phyloP scores from a whole-genome alignment of 192 early-diverging fungal species.

The Coemansia sp. region DNA sequence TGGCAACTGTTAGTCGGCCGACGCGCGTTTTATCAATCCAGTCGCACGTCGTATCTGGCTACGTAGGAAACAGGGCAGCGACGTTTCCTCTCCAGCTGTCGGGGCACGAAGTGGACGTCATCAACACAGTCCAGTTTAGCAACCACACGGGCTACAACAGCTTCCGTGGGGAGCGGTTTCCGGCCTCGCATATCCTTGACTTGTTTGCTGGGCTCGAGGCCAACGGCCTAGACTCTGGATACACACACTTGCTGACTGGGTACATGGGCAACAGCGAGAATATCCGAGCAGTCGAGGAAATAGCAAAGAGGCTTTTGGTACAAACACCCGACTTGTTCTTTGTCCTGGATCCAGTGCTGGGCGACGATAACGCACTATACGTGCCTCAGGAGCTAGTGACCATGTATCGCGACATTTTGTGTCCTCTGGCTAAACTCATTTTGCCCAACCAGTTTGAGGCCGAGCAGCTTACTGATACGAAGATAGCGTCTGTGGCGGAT shows the following conservation, averaged over 20 bases:
- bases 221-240: conserved; percentile 72
- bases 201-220: conserved; percentile 72
- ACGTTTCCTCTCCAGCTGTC: conserved; percentile 91
- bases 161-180: conserved; percentile 72
- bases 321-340: conserved; percentile 47
- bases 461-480: conserved; percentile 69
- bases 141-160: conserved; percentile 91
- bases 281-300: conserved; percentile 60
- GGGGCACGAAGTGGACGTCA: conserved; percentile 89
- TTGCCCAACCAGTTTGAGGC: conserved; percentile 95
- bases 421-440: conserved; percentile 73
- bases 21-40: conserved; percentile 58
- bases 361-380: conserved; percentile 85
- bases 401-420: conserved; percentile 74
- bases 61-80: conserved; percentile 86
- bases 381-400: conserved; percentile 78
- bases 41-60: conserved; percentile 71
- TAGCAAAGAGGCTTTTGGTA: conserved; percentile 61
- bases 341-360: conserved; percentile 90
- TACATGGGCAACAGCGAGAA: conserved; percentile 83
- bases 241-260: conserved; percentile 85
- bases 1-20: background rate
- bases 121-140: conserved; percentile 93
- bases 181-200: conserved; percentile 66
- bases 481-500: conserved; percentile 57